Percentiles rank a stretch among this genome's conserved stretches.
Conservation (phyloP, 2,329 filamentous ascomycete genomes). For the Talaromyces pinophilus region DNA sequence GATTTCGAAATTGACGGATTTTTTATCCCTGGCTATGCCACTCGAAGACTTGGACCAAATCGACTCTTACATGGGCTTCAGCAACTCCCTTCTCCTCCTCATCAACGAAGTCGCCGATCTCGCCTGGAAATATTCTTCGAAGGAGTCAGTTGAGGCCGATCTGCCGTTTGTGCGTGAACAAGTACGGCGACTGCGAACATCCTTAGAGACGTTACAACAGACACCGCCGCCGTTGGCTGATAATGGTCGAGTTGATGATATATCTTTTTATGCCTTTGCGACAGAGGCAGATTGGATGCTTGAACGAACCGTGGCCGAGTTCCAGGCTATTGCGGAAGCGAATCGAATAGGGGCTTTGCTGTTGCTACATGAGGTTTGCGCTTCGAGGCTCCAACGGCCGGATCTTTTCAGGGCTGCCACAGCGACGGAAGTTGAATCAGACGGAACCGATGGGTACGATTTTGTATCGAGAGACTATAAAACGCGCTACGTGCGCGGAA, state of each 20-base stretch:
- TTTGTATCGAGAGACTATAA: neutral
- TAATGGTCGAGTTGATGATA: neutral
- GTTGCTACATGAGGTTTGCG: constrained; percentile 29
- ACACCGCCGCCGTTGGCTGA: constrained; percentile 12
- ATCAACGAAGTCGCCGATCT: constrained; percentile 30
- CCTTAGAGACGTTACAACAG: constrained; percentile 9
- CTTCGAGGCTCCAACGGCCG: constrained; percentile 14
- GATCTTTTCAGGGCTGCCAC: constrained; percentile 11
- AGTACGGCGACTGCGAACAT: neutral
- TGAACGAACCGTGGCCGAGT: constrained; percentile 19
- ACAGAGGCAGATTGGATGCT: neutral
- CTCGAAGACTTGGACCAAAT: constrained; percentile 28
- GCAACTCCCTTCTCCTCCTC: constrained; percentile 28
- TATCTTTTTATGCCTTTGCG: neutral
- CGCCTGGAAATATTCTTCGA: constrained; percentile 27
- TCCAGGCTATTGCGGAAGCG: constrained; percentile 30
- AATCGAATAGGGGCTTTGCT: constrained; percentile 30
- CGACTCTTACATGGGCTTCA: constrained; percentile 33
- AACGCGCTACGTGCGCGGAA: constrained; percentile 24
- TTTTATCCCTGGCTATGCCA: constrained; percentile 21
- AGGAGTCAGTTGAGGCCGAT: constrained; percentile 12
- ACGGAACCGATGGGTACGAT: neutral
- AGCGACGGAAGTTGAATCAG: neutral
- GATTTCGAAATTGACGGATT: constrained; percentile 17
- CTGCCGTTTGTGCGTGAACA: constrained; percentile 9